These are phyloP conservation scores for Kluyveromyces nonfermentans DNA, from an alignment of 805 yeast genomes.

Conservation along the genomic window DNA sequence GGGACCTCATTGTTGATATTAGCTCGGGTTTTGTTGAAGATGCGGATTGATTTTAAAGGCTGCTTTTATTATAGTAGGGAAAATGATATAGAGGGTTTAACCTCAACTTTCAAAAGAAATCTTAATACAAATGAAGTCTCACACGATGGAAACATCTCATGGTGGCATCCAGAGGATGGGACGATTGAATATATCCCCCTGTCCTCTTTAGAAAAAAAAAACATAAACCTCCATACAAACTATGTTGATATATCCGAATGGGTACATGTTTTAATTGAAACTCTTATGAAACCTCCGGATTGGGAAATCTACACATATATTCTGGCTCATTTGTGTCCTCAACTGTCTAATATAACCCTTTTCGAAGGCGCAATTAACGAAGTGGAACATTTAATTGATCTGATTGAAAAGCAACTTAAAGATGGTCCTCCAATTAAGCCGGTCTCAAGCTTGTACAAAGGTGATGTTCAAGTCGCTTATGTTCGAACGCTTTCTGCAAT, in stretches of 20 bases:
- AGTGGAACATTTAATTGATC: slow-evolving; percentile 33
- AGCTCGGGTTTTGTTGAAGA: slow-evolving; percentile 43
- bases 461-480: slow-evolving; percentile 57
- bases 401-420: slow-evolving; percentile 52
- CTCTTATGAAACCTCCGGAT: slow-evolving; percentile 43
- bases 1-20: slow-evolving; percentile 34
- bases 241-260: slow-evolving; percentile 40
- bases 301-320: slow-evolving; percentile 68
- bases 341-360: slow-evolving; percentile 47
- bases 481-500: slow-evolving; percentile 55
- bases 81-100: slow-evolving; percentile 54
- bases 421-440: slow-evolving; percentile 39
- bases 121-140: slow-evolving; percentile 19
- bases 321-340: slow-evolving; percentile 63
- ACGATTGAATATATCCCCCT: slow-evolving; percentile 38
- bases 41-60: slow-evolving; percentile 40
- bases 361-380: slow-evolving; percentile 37
- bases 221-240: slow-evolving; percentile 14
- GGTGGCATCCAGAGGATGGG: slow-evolving; percentile 53
- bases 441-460: slow-evolving; percentile 39
- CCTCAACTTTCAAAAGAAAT: slow-evolving; percentile 49
- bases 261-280: slow-evolving; percentile 40
- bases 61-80: slow-evolving; percentile 43
- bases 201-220: slow-evolving; percentile 29
- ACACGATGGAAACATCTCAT: slow-evolving; percentile 27